Evolutionary conservation across 176 grass and related monocot species (phyloP).

Genomic region (Microstegium vimineum): DNA sequence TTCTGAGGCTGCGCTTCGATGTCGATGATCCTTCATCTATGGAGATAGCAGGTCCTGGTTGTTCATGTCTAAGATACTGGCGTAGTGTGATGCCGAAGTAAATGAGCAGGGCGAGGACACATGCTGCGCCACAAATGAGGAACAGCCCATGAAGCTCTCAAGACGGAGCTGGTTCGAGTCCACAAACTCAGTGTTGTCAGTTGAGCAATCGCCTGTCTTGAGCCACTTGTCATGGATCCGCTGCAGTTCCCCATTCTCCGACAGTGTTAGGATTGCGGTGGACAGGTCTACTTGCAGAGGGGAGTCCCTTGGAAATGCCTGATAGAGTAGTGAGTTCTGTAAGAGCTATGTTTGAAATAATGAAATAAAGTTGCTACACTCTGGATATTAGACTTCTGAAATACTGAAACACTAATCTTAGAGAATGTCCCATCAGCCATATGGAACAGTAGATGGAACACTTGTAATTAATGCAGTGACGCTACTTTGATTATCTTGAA

Average conservation of each 20-base stretch:
- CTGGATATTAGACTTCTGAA: background rate
- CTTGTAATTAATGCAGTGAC: background rate
- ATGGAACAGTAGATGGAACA: background rate
- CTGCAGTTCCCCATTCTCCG: conserved; percentile 88
- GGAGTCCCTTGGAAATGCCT: conserved; percentile 89
- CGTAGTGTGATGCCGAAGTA: conserved; percentile 54
- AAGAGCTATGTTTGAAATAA: conserved; percentile 2
- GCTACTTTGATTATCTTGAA: background rate
- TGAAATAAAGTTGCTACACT: background rate
- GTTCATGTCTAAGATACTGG: conserved; percentile 33
- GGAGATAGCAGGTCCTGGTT: background rate
- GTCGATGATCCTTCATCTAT: background rate
- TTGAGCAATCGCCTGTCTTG: conserved; percentile 26
- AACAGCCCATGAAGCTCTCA: conserved; percentile 86
- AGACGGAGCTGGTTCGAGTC: conserved; percentile 69
- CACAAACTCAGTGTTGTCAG: conserved; percentile 43
- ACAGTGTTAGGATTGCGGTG: conserved; percentile 72
- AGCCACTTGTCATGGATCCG: conserved; percentile 95
- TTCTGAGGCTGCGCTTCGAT: background rate
- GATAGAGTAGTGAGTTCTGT: conserved; percentile 12
- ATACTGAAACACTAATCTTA: background rate
- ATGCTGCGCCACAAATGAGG: conserved; percentile 70
- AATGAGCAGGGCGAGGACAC: conserved; percentile 51
- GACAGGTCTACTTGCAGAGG: conserved; percentile 76
- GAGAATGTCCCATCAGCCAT: background rate